These are phyloP conservation scores for Eustoma russellianum DNA, from an alignment of 257 asterid genomes.

Conservation along the genomic window DNA sequence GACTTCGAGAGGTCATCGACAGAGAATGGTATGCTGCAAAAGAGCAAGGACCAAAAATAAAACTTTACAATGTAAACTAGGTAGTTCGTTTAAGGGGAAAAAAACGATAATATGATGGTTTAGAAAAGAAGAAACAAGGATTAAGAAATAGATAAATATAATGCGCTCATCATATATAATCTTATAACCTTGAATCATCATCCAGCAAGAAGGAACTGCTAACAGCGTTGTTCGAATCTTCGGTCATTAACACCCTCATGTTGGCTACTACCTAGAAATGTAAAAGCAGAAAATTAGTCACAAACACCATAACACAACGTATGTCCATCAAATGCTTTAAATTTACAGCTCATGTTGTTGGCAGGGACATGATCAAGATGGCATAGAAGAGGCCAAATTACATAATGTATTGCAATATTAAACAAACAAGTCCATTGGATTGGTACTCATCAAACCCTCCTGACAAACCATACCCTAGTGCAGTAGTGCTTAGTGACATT, in stretches of 20 bases:
- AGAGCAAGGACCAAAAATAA: conserved; percentile 3
- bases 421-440: too few relatives aligned
- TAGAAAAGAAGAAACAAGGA: conserved; percentile 6
- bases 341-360: too few relatives aligned
- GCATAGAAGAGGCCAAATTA: too few relatives aligned
- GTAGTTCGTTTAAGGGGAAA: neutral
- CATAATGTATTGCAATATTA: too few relatives aligned
- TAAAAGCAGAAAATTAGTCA: too few relatives aligned
- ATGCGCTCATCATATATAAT: neutral
- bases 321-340: too few relatives aligned
- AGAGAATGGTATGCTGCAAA: conserved; percentile 93
- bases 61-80: neutral
- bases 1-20: conserved; percentile 97
- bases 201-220: conserved; percentile 97
- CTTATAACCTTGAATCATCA: conserved; percentile 83
- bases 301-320: too few relatives aligned
- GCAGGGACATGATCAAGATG: too few relatives aligned
- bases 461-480: too few relatives aligned
- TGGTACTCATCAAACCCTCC: too few relatives aligned
- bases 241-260: conserved; percentile 90
- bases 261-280: conserved; percentile 66
- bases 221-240: conserved; percentile 94
- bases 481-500: too few relatives aligned
- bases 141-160: too few relatives aligned
- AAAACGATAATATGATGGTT: neutral